A percentile compares a stretch with the other conserved stretches of the same genome.
phyloP scores from a whole-genome alignment of 768 basidiomycete genomes.

The Guyanaporus albipodus region DNA sequence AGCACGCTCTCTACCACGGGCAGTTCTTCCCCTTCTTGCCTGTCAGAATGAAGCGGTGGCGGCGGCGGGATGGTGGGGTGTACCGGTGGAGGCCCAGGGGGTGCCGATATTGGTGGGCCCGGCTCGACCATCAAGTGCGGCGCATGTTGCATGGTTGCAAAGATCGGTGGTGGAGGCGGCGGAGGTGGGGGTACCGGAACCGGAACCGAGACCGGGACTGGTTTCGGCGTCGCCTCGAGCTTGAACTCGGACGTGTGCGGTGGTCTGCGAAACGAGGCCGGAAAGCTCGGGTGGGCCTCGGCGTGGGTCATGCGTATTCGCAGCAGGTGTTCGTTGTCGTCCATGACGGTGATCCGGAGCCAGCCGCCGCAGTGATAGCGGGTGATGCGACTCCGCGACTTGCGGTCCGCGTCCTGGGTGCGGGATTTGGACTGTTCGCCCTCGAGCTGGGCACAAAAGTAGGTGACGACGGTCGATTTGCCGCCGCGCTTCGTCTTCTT shows the following conservation, averaged over 20 bases:
- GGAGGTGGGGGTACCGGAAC: constrained; percentile 9
- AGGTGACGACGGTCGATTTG: constrained; percentile 34
- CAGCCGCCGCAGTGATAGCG: constrained; percentile 34
- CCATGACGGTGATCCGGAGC: constrained; percentile 36
- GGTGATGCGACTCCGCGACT: constrained; percentile 33
- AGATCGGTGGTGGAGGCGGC: constrained; percentile 20
- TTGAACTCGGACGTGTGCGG: constrained; percentile 33
- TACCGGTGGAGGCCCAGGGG: constrained; percentile 4
- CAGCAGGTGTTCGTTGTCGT: constrained; percentile 32
- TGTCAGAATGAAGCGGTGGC: constrained; percentile 6
- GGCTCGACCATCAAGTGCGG: constrained; percentile 21
- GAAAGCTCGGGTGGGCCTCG: constrained; percentile 32
- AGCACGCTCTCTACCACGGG: constrained; percentile 15
- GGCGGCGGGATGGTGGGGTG: constrained; percentile 12
- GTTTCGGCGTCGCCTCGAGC: constrained; percentile 28
- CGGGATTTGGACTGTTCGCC: constrained; percentile 34
- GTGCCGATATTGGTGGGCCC: constrained; percentile 10
- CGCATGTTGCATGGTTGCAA: constrained; percentile 21
- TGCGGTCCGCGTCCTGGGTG: constrained; percentile 31
- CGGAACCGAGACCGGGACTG: constrained; percentile 8
- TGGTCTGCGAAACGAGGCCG: constrained; percentile 31
- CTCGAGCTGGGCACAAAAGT: constrained; percentile 34
- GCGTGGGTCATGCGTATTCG: constrained; percentile 36
- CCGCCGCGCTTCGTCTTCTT: constrained; percentile 35
- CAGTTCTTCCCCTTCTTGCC: constrained; percentile 17